Base-by-base conservation (phyloP, 352 stramenopile genomes). In the Phytophthora palmivora region DNA sequence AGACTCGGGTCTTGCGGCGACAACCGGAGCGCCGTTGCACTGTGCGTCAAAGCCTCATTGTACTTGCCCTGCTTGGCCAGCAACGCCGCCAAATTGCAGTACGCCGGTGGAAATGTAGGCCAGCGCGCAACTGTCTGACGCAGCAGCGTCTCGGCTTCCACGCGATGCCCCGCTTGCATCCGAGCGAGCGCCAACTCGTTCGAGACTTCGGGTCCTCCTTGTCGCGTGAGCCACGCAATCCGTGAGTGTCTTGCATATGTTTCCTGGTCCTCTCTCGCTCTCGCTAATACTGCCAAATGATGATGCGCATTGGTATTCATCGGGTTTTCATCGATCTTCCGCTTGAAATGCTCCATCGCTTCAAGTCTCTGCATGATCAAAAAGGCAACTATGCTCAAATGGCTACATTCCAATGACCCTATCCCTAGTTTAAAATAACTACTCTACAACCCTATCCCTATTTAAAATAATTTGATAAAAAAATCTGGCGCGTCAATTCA, bases 151-250 rank as follows among this genome's bases (percentile, higher is more conserved):
- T 66, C 65, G 4, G 84, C 81, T 44, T 89, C 63, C 33, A 79
- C 61, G 1, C 56, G 22, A 28, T 81, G 66, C 19, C 71, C 73
- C 16, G 78, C 59, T 53, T 76, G 49, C 34, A 92, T 67, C 19
- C 84, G 66, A 15, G 78, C 74, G 11, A 91, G 67, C 21, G 76
- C 84, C 41, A 82, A 59, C 44, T 92, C 84, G 66, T 90, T 88
- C 50, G 62, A 73, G 39, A 85, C 76, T 37, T 85, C 78, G 5
- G 82, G 78, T 6, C 78, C 74, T 30, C 71, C 79, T 32, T 78
- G 72, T 37, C 78, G 70, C 10, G 84, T 87, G n/a, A 92, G 65
- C 58, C 71, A 61, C 41, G 84, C 78, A 49, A 92, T 90, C 30
- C 84, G 79, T 2, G 74, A 63, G 49, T 90, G 74, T 10, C 67